Conservation (phyloP, 2,329 filamentous ascomycete genomes). For the Phyllosticta citrichinensis region DNA sequence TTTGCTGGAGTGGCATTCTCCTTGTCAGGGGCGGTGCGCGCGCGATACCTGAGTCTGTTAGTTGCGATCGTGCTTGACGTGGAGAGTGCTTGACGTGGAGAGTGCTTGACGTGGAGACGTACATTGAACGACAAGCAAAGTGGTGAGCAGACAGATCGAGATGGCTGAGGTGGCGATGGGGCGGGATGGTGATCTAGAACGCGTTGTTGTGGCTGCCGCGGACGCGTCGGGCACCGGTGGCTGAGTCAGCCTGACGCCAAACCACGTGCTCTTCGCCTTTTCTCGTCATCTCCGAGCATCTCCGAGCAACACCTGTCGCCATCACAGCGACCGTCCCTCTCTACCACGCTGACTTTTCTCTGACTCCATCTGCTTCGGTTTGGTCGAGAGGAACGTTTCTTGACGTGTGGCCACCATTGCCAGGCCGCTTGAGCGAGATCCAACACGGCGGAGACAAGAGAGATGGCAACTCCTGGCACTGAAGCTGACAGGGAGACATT, state of each 20-base stretch:
- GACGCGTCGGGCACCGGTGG: background rate
- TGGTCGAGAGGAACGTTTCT: too few relatives aligned
- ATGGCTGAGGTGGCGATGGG: background rate
- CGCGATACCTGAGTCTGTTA: slow-evolving; percentile 22
- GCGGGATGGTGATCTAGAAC: background rate
- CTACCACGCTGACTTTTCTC: too few relatives aligned
- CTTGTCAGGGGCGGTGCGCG: slow-evolving; percentile 24
- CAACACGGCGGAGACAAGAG: too few relatives aligned
- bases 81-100: too few relatives aligned
- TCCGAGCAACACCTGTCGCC: background rate
- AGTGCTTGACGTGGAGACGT: background rate
- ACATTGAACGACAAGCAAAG: background rate
- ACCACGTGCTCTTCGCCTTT: background rate
- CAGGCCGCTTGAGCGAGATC: too few relatives aligned
- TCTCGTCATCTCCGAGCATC: background rate
- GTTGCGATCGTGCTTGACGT: background rate
- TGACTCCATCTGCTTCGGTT: too few relatives aligned
- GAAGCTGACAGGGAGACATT: too few relatives aligned
- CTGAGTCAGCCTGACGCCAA: background rate
- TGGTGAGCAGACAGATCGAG: background rate
- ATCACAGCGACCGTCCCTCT: background rate
- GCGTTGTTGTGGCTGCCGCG: background rate
- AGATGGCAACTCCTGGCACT: too few relatives aligned
- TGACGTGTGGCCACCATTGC: too few relatives aligned
- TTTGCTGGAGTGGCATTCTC: slow-evolving; percentile 32